These are phyloP conservation scores for Ustilago nuda DNA, from an alignment of 1,284 basidiomycete genomes.

Conservation along the genomic window DNA sequence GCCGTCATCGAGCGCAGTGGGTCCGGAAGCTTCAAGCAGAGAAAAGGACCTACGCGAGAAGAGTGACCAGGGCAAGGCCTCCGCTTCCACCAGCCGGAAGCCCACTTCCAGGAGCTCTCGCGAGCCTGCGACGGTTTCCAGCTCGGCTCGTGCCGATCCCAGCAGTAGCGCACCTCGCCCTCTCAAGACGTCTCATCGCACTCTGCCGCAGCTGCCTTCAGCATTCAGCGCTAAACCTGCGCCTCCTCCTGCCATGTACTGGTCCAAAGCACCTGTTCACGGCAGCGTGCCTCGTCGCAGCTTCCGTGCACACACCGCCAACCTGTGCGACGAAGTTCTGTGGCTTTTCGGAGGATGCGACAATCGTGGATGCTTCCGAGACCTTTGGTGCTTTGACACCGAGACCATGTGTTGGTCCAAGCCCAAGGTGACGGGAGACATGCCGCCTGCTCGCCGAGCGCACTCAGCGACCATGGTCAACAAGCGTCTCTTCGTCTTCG, in stretches of 20 bases:
- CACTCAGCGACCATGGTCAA: slow-evolving; percentile 89
- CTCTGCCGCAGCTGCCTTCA: slow-evolving; percentile 53
- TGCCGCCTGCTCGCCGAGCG: slow-evolving; percentile 77
- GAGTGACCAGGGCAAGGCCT: slow-evolving; percentile 16
- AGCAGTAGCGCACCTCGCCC: slow-evolving; percentile 11
- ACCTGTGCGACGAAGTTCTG: slow-evolving; percentile 81
- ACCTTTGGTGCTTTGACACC: slow-evolving; percentile 86
- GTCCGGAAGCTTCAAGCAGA: not conserved
- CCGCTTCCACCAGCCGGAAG: slow-evolving; percentile 14
- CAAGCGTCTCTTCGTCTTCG: slow-evolving; percentile 80
- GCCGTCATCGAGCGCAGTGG: not conserved
- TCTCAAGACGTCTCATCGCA: slow-evolving; percentile 38
- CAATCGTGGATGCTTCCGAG: slow-evolving; percentile 79
- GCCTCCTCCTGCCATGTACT: slow-evolving; percentile 77
- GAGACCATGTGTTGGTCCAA: slow-evolving; percentile 89
- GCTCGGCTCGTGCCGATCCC: slow-evolving; percentile 20
- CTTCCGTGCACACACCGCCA: slow-evolving; percentile 85
- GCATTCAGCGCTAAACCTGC: slow-evolving; percentile 51
- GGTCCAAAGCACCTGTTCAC: slow-evolving; percentile 84
- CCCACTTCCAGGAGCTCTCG: slow-evolving; percentile 19
- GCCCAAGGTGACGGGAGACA: slow-evolving; percentile 51
- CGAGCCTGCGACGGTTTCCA: slow-evolving; percentile 14
- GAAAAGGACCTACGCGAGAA: slow-evolving; percentile 24
- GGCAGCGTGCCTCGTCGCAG: slow-evolving; percentile 79
- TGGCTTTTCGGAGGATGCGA: slow-evolving; percentile 93